A percentile compares a stretch with the other conserved stretches of the same genome.
phyloP scores from a whole-genome alignment of 2,329 filamentous ascomycete species.

The Hypoxylon sp. region DNA sequence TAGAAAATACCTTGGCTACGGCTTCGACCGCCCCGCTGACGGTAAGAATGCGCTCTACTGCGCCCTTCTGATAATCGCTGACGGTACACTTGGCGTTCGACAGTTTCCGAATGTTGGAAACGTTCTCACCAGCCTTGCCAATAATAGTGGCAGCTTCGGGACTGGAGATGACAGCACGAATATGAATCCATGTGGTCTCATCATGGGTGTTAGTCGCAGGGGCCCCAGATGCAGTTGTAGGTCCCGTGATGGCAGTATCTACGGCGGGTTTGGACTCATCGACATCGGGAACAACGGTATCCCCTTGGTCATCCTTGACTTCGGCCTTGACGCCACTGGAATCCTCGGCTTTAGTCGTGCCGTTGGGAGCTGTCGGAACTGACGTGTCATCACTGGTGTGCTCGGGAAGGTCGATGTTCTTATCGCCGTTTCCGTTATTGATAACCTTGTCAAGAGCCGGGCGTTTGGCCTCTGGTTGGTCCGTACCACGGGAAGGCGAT shows the following conservation, averaged over 20 bases:
- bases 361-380: slow-evolving; percentile 64
- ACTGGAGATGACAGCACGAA: slow-evolving; percentile 96
- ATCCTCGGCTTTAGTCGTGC: slow-evolving; percentile 60
- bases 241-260: slow-evolving; percentile 59
- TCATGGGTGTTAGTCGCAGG: slow-evolving; percentile 76
- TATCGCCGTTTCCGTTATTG: slow-evolving; percentile 68
- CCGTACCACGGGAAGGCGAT: slow-evolving; percentile 89
- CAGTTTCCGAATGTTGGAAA: slow-evolving; percentile 94
- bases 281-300: slow-evolving; percentile 78
- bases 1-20: slow-evolving; percentile 84
- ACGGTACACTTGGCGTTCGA: slow-evolving; percentile 99
- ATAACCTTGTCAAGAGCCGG: slow-evolving; percentile 94
- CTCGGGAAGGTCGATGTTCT: slow-evolving; percentile 60
- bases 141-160: slow-evolving; percentile 98
- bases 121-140: slow-evolving; percentile 98
- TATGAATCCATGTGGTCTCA: slow-evolving; percentile 96
- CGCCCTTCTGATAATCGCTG: slow-evolving; percentile 96
- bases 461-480: slow-evolving; percentile 97
- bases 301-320: slow-evolving; percentile 72
- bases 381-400: slow-evolving; percentile 57
- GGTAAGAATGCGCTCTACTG: slow-evolving; percentile 96
- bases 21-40: slow-evolving; percentile 97
- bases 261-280: slow-evolving; percentile 68
- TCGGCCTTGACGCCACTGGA: slow-evolving; percentile 67
- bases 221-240: slow-evolving; percentile 55